These are phyloP conservation scores for Saccharomycopsis sp. DNA, from an alignment of 805 yeast species.

Conservation along the genomic window DNA sequence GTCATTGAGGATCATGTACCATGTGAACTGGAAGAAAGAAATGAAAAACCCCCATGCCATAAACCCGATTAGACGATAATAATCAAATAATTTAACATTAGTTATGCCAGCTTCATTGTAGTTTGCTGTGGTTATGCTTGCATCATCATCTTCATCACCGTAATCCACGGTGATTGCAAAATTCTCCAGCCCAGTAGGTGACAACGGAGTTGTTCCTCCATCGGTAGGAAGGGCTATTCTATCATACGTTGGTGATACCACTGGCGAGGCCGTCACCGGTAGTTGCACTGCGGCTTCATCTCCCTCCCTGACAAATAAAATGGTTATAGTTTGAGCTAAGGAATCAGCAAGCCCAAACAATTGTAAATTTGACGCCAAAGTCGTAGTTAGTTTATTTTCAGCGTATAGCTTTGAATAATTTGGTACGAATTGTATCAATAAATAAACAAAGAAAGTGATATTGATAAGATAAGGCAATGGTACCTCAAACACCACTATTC, in stretches of 20 bases:
- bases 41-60: constrained; percentile 81
- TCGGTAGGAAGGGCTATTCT: constrained; percentile 10
- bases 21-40: constrained; percentile 77
- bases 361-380: constrained; percentile 71
- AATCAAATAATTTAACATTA: constrained; percentile 41
- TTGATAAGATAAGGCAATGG: constrained; percentile 54
- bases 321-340: constrained; percentile 68
- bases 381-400: constrained; percentile 63
- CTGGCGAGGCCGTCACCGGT: constrained; percentile 21
- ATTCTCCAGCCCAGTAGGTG: constrained; percentile 10
- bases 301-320: constrained; percentile 25
- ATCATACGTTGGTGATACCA: constrained; percentile 16
- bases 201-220: constrained; percentile 3
- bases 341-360: constrained; percentile 89
- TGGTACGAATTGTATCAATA: constrained; percentile 47
- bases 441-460: constrained; percentile 39
- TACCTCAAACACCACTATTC: constrained; percentile 36
- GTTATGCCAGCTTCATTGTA: constrained; percentile 22
- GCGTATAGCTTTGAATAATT: constrained; percentile 56
- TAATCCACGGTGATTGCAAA: constrained; percentile 25
- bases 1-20: constrained; percentile 79
- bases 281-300: constrained; percentile 25
- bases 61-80: constrained; percentile 68
- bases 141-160: constrained; percentile 29
- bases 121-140: constrained; percentile 30